Evolutionary conservation across 208 protist genomes (phyloP).

Genomic region (Acanthamoeba polyphaga): DNA sequence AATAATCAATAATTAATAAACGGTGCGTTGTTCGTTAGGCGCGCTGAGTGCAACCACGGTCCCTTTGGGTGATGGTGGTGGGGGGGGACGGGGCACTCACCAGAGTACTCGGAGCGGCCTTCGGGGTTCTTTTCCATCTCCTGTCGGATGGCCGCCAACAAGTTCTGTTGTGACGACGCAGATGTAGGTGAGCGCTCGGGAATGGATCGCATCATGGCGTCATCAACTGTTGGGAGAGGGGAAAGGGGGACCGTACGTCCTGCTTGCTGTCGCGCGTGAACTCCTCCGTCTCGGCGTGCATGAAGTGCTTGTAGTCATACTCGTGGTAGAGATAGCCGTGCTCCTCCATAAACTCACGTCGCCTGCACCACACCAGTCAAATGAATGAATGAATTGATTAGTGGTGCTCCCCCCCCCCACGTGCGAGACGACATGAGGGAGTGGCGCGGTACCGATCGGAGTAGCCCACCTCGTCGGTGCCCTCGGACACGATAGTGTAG

Average conservation of each 20-base stretch:
- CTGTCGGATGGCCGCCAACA: conserved; percentile 1
- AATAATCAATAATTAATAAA: not conserved
- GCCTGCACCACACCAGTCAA: not conserved
- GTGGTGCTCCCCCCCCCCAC: no score
- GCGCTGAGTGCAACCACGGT: no score
- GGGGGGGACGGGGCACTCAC: not conserved
- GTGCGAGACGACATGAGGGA: not conserved
- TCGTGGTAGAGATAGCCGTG: conserved; percentile 69
- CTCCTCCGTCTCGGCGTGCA: conserved; percentile 39
- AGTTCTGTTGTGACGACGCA: not conserved
- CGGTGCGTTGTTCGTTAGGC: no score
- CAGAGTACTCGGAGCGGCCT: conserved; percentile 9
- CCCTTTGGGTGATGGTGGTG: no score
- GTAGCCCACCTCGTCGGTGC: conserved; percentile 98
- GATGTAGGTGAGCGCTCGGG: not conserved
- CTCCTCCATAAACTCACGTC: conserved; percentile 66
- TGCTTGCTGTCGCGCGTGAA: conserved; percentile 21
- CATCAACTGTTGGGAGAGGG: not conserved
- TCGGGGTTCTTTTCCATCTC: conserved; percentile 35
- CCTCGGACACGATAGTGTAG: conserved; percentile 98
- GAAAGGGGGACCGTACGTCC: not conserved
- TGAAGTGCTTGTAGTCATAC: conserved; percentile 60
- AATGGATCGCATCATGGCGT: no score
- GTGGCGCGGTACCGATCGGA: conserved; percentile 90
- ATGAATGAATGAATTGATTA: no score